Evolutionary conservation across 495 filamentous ascomycete species (phyloP).

Genomic region (Melanomma pulvis-pyrius): DNA sequence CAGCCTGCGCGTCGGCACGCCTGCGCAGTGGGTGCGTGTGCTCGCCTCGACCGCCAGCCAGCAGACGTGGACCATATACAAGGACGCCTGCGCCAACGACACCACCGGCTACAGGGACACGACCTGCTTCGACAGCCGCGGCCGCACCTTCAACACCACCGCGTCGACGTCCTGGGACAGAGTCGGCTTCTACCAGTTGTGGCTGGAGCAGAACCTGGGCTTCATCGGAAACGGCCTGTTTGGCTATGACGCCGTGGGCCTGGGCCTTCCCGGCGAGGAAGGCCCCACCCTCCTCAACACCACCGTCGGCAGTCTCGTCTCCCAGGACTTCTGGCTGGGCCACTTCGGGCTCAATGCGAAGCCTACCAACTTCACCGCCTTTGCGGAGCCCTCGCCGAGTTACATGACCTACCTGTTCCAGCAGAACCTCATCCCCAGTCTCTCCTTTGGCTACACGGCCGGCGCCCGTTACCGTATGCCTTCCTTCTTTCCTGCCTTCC

Average conservation of each 20-base stretch:
- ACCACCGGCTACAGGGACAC: slow-evolving; percentile 21
- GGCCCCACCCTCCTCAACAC: slow-evolving; percentile 53
- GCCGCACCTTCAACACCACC: slow-evolving; percentile 33
- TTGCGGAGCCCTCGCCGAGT: slow-evolving; percentile 52
- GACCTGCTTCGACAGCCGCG: slow-evolving; percentile 28
- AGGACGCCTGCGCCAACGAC: slow-evolving; percentile 31
- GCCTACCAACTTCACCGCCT: slow-evolving; percentile 52
- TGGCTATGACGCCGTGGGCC: slow-evolving; percentile 56
- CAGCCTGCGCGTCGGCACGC: slow-evolving; percentile 53
- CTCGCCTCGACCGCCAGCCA: slow-evolving; percentile 53
- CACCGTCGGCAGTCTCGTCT: slow-evolving; percentile 52
- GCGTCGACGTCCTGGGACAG: slow-evolving; percentile 37
- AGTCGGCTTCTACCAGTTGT: slow-evolving; percentile 40
- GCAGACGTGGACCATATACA: slow-evolving; percentile 51
- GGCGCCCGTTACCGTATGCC: slow-evolving; percentile 55
- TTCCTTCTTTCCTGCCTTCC: no score
- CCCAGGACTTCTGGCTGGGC: slow-evolving; percentile 56
- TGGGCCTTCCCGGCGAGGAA: slow-evolving; percentile 48
- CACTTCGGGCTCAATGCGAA: slow-evolving; percentile 59
- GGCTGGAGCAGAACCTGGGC: slow-evolving; percentile 43
- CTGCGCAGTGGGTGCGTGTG: slow-evolving; percentile 51
- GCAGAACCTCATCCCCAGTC: slow-evolving; percentile 52
- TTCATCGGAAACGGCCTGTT: slow-evolving; percentile 49
- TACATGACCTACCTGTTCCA: slow-evolving; percentile 54
- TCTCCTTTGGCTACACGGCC: slow-evolving; percentile 61